Conservation (phyloP, 495 filamentous ascomycete genomes). For the Daldinia concentrica region DNA sequence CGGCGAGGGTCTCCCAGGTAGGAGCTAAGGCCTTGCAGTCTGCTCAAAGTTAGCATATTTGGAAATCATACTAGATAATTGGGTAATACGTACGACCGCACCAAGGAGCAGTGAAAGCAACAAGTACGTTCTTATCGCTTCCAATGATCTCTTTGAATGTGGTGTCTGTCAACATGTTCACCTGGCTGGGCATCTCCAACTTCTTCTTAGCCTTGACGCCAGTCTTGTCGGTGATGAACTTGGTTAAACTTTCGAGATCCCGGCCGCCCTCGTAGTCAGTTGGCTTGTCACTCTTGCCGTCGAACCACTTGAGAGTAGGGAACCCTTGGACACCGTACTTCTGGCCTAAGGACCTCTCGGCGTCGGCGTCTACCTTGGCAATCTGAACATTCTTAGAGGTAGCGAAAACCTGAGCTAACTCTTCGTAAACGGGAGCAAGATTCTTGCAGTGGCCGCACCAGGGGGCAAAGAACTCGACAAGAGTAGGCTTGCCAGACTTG, state of each 20-base stretch:
- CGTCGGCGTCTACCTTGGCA: slow-evolving; percentile 95
- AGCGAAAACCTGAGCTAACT: slow-evolving; percentile 79
- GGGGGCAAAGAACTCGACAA: slow-evolving; percentile 98
- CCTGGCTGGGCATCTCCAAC: slow-evolving; percentile 70
- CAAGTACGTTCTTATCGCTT: slow-evolving; percentile 86
- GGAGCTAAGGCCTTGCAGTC: slow-evolving; percentile 98
- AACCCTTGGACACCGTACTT: slow-evolving; percentile 92
- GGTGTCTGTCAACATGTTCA: slow-evolving; percentile 81
- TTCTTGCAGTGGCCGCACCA: slow-evolving; percentile 99
- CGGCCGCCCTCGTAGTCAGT: slow-evolving; percentile 86
- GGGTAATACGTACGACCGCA: slow-evolving; percentile 83
- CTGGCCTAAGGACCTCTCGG: slow-evolving; percentile 81
- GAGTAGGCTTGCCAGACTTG: slow-evolving; percentile 90
- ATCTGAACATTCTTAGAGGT: slow-evolving; percentile 82
- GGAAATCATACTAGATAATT: not conserved
- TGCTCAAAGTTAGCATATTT: slow-evolving; percentile 54
- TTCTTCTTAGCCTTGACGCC: slow-evolving; percentile 80
- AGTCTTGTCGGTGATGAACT: slow-evolving; percentile 89
- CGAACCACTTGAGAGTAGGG: slow-evolving; percentile 97
- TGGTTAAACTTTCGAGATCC: slow-evolving; percentile 84
- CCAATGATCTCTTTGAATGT: slow-evolving; percentile 82
- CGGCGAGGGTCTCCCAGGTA: slow-evolving; percentile 86
- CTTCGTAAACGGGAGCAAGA: slow-evolving; percentile 92
- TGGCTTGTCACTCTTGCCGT: slow-evolving; percentile 91
- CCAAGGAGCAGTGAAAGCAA: slow-evolving; percentile 97